These are phyloP conservation scores for Rhodotorula glutinis DNA, from an alignment of 1,284 basidiomycete species.

Conservation along the genomic window DNA sequence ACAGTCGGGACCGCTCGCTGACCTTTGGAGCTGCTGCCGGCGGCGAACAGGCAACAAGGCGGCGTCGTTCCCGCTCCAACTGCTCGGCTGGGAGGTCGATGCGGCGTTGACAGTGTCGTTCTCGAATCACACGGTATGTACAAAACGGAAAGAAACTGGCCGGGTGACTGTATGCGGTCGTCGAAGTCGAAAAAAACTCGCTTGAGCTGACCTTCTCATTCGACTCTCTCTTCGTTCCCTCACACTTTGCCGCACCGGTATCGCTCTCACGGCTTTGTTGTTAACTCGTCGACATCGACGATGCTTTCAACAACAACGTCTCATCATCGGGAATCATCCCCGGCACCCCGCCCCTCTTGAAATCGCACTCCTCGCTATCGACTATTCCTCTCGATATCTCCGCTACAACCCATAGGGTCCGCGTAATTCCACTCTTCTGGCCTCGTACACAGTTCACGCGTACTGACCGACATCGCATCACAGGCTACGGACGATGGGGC, in stretches of 20 bases:
- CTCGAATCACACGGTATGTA: conserved; percentile 78
- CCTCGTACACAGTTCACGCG: not conserved
- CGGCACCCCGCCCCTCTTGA: not conserved
- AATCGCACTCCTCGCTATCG: not conserved
- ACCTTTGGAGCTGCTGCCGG: not conserved
- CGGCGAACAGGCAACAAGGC: conserved; percentile 62
- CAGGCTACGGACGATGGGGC: conserved; percentile 50
- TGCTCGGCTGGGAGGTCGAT: conserved; percentile 94
- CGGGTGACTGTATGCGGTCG: not conserved
- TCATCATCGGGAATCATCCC: not conserved
- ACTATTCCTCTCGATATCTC: not conserved
- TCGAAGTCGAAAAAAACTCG: not conserved
- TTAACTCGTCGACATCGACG: not conserved
- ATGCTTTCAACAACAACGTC: not conserved
- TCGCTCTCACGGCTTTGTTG: not conserved
- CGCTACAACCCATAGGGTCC: conserved; percentile 23
- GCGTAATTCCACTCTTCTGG: conserved; percentile 15
- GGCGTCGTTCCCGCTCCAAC: conserved; percentile 90
- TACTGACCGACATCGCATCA: not conserved
- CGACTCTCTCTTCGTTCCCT: not conserved
- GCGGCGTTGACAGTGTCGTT: conserved; percentile 87
- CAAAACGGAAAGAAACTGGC: not conserved
- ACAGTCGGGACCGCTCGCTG: too few species aligned
- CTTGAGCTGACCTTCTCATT: not conserved
- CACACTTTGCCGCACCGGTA: not conserved